A percentile compares a stretch with the other conserved stretches of the same genome.
phyloP scores from a whole-genome alignment of 352 stramenopile genomes.

The Aphanomyces cochlioides region DNA sequence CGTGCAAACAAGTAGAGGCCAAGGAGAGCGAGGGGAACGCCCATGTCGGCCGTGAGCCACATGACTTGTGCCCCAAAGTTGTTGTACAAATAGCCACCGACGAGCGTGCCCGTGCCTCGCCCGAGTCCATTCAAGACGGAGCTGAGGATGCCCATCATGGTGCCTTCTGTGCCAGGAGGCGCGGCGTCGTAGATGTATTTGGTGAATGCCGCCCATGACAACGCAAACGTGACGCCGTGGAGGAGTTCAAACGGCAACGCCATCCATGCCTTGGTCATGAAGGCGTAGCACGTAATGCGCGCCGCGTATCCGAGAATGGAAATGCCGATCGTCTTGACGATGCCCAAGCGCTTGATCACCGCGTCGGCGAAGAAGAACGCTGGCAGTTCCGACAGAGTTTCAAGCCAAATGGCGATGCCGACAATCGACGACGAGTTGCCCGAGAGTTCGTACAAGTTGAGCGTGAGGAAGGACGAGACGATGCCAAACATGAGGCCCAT shows the following conservation, averaged over 20 bases:
- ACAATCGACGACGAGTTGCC: slow-evolving; percentile 58
- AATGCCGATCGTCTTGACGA: slow-evolving; percentile 48
- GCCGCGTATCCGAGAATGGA: slow-evolving; percentile 52
- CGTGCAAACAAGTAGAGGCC: slow-evolving; percentile 35
- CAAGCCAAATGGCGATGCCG: slow-evolving; percentile 58
- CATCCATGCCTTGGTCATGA: slow-evolving; percentile 59
- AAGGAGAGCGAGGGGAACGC: slow-evolving; percentile 27
- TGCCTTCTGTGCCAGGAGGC: slow-evolving; percentile 56
- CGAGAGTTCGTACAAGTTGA: slow-evolving; percentile 71
- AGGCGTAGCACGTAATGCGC: slow-evolving; percentile 59
- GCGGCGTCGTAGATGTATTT: slow-evolving; percentile 73
- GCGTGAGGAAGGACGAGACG: slow-evolving; percentile 68
- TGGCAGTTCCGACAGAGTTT: slow-evolving; percentile 68
- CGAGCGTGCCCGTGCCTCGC: slow-evolving; percentile 53
- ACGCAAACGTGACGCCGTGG: slow-evolving; percentile 65
- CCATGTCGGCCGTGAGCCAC: slow-evolving; percentile 40
- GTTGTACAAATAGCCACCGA: slow-evolving; percentile 71
- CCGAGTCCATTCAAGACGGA: slow-evolving; percentile 66
- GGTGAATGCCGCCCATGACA: slow-evolving; percentile 70
- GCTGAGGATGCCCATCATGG: slow-evolving; percentile 64
- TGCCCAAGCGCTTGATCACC: slow-evolving; percentile 60
- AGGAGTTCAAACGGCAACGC: slow-evolving; percentile 59
- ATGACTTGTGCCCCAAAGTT: slow-evolving; percentile 51
- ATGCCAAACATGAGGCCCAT: slow-evolving; percentile 52
- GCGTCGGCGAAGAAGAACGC: slow-evolving; percentile 72